Base-by-base conservation (phyloP, 83 land plant genomes). In the Larix sibirica region DNA sequence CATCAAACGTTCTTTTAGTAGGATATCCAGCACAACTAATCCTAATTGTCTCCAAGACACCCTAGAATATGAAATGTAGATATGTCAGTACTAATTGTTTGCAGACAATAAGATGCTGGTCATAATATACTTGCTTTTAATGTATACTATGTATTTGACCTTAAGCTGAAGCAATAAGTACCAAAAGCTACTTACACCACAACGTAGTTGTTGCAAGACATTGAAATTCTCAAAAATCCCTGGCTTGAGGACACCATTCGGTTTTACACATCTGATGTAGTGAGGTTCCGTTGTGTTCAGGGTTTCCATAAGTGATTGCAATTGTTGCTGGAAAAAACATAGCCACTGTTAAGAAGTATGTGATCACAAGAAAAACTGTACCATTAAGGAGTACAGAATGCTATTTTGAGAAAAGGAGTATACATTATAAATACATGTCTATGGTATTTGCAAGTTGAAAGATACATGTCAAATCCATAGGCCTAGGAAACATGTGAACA, bases 11-110 rank as follows among this genome's bases (percentile, higher is more conserved):
- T 63, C 97, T 90, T 73, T 94, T 87, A 24, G 98, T 96, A 21
- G 98, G 98, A 84, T 96, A 96, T 23, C 98, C 98, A 23, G 97
- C 97, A 88, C 98, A 96, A 82, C 98, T 96, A 44, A 96, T 96
- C 64, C 98, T 88, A 67, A 96, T 94, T 20, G 98, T 97, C 87
- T 96, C 98, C 28, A 96, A 87, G 50, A 96, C 98, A 79, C 98
- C 98, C 97, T 96, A 81, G 18, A 24, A 69, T 33, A 65, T 4
- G 68, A 71, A 60, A 24, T 6, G 68, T 44, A 54, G 63, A 40
- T 21, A 59, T 38, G 62, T 82, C 17, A 73, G 38, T 71, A 59
- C n/a, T 61, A 58, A 20, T 73, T 73, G 26, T 50, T 44, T 26
- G 26, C 68, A 81, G 7, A 54, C 26, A 18, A 78, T 24, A 59